Evolutionary conservation across 306 rosid genomes (phyloP).

Genomic region (Inga leiocalycina): DNA sequence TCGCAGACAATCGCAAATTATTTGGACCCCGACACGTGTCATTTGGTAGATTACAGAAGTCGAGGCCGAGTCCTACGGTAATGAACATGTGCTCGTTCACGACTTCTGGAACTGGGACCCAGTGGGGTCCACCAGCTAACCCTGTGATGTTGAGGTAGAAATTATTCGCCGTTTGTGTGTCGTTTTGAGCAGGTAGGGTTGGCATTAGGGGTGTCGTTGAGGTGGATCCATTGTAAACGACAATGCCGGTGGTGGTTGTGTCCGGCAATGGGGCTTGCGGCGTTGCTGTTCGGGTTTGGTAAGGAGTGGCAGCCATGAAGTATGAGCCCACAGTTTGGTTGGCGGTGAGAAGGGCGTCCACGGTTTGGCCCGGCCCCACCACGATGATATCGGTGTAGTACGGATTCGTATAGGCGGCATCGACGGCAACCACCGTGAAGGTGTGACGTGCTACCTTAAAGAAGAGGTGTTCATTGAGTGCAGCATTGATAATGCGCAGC

Average conservation of each 20-base stretch:
- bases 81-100: conserved; percentile 57
- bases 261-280: too few species aligned
- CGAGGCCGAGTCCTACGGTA: conserved; percentile 36
- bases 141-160: conserved; percentile 42
- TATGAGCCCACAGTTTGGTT: conserved; percentile 46
- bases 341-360: conserved; percentile 48
- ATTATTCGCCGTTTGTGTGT: conserved; percentile 44
- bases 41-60: conserved; percentile 12
- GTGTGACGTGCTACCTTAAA: conserved; percentile 56
- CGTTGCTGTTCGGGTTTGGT: conserved; percentile 3
- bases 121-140: conserved; percentile 44
- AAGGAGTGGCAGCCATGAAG: conserved; percentile 56
- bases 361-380: conserved; percentile 52
- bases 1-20: conserved; percentile 36
- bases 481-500: conserved; percentile 57
- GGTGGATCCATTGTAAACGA: conserved; percentile 31
- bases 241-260: conserved; percentile 18
- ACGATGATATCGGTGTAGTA: conserved; percentile 48
- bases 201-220: conserved; percentile 42
- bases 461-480: conserved; percentile 58
- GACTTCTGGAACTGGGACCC: conserved; percentile 47
- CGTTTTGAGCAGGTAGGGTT: conserved; percentile 24
- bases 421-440: conserved; percentile 53
- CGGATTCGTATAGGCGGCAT: conserved; percentile 47
- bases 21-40: conserved; percentile 27